Evolutionary conservation across 768 basidiomycete species (phyloP).

Genomic region (Xanthoconium purpureum): DNA sequence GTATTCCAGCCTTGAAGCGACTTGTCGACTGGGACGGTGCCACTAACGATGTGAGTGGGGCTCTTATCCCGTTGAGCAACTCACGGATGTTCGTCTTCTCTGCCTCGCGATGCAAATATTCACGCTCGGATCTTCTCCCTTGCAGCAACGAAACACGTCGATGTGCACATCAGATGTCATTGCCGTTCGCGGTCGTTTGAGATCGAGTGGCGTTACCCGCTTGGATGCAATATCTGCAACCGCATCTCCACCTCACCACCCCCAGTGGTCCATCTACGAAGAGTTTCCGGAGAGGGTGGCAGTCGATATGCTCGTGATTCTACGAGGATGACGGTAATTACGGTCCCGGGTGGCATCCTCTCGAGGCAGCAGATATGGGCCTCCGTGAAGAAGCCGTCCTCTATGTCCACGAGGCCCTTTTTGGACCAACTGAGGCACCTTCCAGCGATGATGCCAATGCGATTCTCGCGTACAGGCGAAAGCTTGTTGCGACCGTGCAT

Average conservation of each 20-base stretch:
- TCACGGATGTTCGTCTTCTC: no score
- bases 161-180: constrained; percentile 14
- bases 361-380: constrained; percentile 2
- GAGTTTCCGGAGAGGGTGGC: constrained; percentile 4
- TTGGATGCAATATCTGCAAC: constrained; percentile 3
- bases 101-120: constrained; percentile 1
- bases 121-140: constrained; percentile 9
- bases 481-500: constrained; percentile 4
- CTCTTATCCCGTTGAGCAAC: no score
- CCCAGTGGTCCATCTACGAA: neutral
- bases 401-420: constrained; percentile 7
- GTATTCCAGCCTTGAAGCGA: neutral
- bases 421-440: constrained; percentile 4
- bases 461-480: neutral
- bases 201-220: constrained; percentile 12
- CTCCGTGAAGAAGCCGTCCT: constrained; percentile 7
- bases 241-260: neutral
- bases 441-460: neutral
- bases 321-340: constrained; percentile 5
- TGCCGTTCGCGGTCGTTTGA: neutral
- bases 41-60: neutral
- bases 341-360: neutral
- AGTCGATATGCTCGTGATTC: constrained; percentile 13
- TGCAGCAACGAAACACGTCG: constrained; percentile 10
- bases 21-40: neutral